Conservation (phyloP, 2,329 filamentous ascomycete genomes). For the Colletotrichum sp. region DNA sequence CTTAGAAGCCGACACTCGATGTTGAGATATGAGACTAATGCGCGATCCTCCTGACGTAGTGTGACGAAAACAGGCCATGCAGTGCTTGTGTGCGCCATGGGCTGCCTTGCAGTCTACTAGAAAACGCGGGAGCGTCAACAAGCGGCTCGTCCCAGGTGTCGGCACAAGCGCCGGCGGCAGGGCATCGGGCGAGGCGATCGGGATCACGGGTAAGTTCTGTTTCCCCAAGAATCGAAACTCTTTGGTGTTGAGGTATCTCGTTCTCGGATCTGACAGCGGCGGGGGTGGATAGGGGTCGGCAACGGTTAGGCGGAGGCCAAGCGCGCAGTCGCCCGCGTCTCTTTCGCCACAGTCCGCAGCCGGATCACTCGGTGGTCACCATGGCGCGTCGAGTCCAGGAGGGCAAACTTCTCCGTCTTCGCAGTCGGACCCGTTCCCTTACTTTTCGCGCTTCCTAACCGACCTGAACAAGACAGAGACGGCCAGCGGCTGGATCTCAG, state of each 20-base stretch:
- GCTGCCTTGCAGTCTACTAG: slow-evolving; percentile 33
- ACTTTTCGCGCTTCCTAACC: slow-evolving; percentile 28
- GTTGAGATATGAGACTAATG: background rate
- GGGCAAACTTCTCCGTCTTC: slow-evolving; percentile 3
- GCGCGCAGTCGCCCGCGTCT: slow-evolving; percentile 10
- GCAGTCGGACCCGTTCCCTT: slow-evolving; percentile 20
- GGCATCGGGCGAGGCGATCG: background rate
- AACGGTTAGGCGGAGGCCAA: slow-evolving; percentile 3
- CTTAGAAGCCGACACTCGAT: background rate
- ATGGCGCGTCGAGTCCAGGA: background rate
- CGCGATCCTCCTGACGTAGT: slow-evolving; percentile 28
- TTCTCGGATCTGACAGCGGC: slow-evolving; percentile 5
- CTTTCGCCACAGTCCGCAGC: slow-evolving; percentile 10
- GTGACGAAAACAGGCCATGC: slow-evolving; percentile 43
- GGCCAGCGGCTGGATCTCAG: slow-evolving; percentile 35
- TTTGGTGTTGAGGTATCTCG: background rate
- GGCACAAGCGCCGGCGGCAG: background rate
- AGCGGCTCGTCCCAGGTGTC: background rate
- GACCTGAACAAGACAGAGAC: slow-evolving; percentile 23
- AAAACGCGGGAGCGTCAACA: background rate
- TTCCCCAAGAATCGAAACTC: background rate
- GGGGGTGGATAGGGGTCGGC: background rate
- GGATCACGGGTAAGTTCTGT: slow-evolving; percentile 1
- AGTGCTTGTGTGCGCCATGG: slow-evolving; percentile 40
- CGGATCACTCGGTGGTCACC: slow-evolving; percentile 3